These are phyloP conservation scores for Lippia alba DNA, from an alignment of 305 asterid species.

Conservation along the genomic window DNA sequence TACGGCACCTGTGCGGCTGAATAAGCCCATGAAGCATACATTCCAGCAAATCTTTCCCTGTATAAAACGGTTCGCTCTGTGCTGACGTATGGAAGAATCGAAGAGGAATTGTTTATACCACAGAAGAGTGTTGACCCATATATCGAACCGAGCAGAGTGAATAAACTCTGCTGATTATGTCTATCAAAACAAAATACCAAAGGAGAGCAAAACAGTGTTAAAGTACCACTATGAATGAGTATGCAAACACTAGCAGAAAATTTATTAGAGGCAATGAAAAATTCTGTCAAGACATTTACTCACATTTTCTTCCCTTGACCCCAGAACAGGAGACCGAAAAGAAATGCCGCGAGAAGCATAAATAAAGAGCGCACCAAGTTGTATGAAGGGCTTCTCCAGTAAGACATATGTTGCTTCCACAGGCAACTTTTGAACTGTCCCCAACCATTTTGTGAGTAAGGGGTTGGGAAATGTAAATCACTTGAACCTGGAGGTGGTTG, in stretches of 20 bases:
- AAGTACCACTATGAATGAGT: too few species aligned
- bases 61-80: slow-evolving; percentile 58
- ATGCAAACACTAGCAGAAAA: too few species aligned
- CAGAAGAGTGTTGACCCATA: slow-evolving; percentile 49
- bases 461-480: slow-evolving; percentile 54
- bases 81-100: slow-evolving; percentile 56
- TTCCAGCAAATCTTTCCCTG: slow-evolving; percentile 63
- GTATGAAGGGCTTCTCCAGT: slow-evolving; percentile 76
- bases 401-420: slow-evolving; percentile 73
- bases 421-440: slow-evolving; percentile 68
- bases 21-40: slow-evolving; percentile 66
- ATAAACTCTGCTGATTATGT: slow-evolving; percentile 55
- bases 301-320: slow-evolving; percentile 58
- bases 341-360: slow-evolving; percentile 47
- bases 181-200: slow-evolving; percentile 43
- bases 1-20: slow-evolving; percentile 67
- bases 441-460: slow-evolving; percentile 53
- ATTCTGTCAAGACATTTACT: slow-evolving; percentile 27
- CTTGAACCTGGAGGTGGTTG: slow-evolving; percentile 56
- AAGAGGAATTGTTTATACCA: slow-evolving; percentile 58
- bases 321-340: slow-evolving; percentile 60
- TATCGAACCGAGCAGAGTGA: slow-evolving; percentile 56
- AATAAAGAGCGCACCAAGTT: slow-evolving; percentile 55
- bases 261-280: too few species aligned
- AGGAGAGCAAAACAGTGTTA: too few species aligned